These are phyloP conservation scores for Tuctoria greenei DNA, from an alignment of 176 grass and related monocot genomes.

Conservation along the genomic window DNA sequence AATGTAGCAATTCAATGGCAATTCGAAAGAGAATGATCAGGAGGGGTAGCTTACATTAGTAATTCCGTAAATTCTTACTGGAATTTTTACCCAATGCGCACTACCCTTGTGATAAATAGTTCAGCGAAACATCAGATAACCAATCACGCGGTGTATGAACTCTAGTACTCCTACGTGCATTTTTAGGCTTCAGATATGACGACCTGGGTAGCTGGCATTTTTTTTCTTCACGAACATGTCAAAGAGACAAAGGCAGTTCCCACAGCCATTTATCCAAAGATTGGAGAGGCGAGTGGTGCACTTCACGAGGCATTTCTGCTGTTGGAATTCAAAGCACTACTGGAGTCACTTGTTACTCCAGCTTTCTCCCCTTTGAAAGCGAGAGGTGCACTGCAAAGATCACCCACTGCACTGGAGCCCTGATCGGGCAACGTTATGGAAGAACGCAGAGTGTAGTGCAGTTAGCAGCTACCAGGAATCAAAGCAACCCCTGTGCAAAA, in stretches of 20 bases:
- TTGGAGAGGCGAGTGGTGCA: neutral
- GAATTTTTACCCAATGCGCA: neutral
- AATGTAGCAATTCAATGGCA: conserved; percentile 13
- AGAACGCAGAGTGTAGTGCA: neutral
- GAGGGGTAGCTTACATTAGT: neutral
- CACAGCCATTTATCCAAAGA: neutral
- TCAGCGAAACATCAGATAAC: neutral
- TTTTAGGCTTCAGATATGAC: neutral
- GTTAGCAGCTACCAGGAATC: conserved; percentile 30
- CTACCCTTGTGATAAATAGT: neutral
- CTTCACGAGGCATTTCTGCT: conserved; percentile 32
- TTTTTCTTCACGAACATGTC: neutral
- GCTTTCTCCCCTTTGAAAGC: conserved; percentile 9
- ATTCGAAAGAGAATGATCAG: neutral
- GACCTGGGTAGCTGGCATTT: neutral
- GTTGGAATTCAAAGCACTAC: conserved; percentile 42
- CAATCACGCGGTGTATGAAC: neutral
- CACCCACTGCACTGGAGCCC: conserved; percentile 25
- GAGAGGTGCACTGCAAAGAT: conserved; percentile 28
- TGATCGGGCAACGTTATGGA: conserved; percentile 28
- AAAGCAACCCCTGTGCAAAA: conserved; percentile 44
- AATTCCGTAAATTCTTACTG: neutral
- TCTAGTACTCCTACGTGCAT: neutral
- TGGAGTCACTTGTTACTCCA: conserved; percentile 30
- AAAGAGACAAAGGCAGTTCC: conserved; percentile 40